phyloP scores from a whole-genome alignment of 2,329 filamentous ascomycete species.

The Exophiala calicioides region DNA sequence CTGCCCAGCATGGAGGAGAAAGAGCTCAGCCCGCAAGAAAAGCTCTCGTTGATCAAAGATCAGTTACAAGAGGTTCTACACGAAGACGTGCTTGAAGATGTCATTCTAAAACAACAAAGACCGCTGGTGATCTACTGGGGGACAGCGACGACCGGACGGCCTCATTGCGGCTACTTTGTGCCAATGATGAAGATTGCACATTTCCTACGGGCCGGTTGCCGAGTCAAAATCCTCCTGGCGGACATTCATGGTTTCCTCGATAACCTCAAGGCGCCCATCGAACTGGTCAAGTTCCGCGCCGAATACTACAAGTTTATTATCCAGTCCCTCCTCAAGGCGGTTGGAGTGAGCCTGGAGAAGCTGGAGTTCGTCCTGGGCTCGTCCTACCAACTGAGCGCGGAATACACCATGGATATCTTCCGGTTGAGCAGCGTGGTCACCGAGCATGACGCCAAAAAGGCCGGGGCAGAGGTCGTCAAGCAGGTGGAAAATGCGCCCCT shows the following conservation, averaged over 20 bases:
- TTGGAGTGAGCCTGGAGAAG: conserved; percentile 75
- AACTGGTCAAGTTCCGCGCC: conserved; percentile 78
- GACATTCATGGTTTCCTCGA: conserved; percentile 62
- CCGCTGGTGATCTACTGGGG: conserved; percentile 84
- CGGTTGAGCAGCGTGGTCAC: conserved; percentile 69
- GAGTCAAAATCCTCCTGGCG: conserved; percentile 72
- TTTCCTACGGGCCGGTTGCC: conserved; percentile 79
- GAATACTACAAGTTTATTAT: conserved; percentile 82
- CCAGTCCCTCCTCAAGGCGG: conserved; percentile 70
- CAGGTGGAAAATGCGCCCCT: conserved; percentile 76
- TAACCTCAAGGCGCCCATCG: conserved; percentile 73
- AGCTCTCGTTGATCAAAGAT: conserved; percentile 73
- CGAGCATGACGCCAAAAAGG: conserved; percentile 82
- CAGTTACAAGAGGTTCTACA: conserved; percentile 83
- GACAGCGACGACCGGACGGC: conserved; percentile 81
- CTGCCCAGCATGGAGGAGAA: conserved; percentile 26
- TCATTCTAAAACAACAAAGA: conserved; percentile 61
- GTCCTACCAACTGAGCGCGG: conserved; percentile 67
- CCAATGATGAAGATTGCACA: conserved; percentile 88
- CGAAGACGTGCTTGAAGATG: conserved; percentile 53
- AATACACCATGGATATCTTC: conserved; percentile 89
- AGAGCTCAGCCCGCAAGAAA: conserved; percentile 51
- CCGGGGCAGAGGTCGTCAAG: conserved; percentile 92
- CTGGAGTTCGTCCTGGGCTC: conserved; percentile 83
- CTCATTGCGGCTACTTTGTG: conserved; percentile 87